Conservation (phyloP, 116 monocot species). For the Dioscorea cayenensis region DNA sequence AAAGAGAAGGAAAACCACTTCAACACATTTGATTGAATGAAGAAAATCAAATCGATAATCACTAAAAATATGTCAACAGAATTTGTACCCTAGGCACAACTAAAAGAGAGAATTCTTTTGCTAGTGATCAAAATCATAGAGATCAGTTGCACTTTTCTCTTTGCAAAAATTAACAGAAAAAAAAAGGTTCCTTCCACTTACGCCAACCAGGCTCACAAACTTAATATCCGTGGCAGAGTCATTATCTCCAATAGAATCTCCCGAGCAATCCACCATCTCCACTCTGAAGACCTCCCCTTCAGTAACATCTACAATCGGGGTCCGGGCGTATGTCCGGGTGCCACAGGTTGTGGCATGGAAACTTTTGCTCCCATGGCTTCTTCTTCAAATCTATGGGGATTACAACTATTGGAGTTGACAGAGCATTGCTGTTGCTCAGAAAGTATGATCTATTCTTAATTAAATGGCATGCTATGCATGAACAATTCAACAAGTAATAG, state of each 20-base stretch:
- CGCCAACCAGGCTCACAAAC: constrained; percentile 44
- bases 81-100: no score
- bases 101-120: no score
- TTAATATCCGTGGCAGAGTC: constrained; percentile 68
- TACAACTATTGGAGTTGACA: constrained; percentile 45
- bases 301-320: constrained; percentile 46
- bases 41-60: no score
- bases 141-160: not conserved
- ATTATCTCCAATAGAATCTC: constrained; percentile 47
- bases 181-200: constrained; percentile 17
- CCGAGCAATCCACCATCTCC: constrained; percentile 81
- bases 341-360: constrained; percentile 75
- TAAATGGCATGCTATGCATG: no score
- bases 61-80: no score
- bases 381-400: constrained; percentile 70
- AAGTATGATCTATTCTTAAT: not conserved
- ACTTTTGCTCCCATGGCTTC: constrained; percentile 67
- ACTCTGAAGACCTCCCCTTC: constrained; percentile 64
- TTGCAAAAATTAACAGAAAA: not conserved
- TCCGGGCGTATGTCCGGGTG: constrained; percentile 74
- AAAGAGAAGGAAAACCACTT: no score
- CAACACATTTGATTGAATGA: no score
- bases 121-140: no score
- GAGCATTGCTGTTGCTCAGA: constrained; percentile 32
- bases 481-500: no score